These are phyloP conservation scores for Suillus tomentosus DNA, from an alignment of 768 basidiomycete species.

Conservation along the genomic window DNA sequence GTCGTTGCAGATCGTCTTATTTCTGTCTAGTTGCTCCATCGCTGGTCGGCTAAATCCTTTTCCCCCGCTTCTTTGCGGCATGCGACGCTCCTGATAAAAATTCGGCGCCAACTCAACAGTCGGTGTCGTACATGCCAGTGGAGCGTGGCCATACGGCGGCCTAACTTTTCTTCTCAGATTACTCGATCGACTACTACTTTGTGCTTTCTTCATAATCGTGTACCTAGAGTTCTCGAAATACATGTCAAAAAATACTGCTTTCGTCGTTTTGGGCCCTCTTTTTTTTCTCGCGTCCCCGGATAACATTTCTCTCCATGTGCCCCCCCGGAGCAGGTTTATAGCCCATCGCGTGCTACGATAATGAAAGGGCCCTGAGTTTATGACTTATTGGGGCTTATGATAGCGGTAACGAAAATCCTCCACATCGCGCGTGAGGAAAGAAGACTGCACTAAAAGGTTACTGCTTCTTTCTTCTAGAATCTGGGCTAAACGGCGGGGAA, in stretches of 20 bases:
- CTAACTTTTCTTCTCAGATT: slow-evolving; percentile 11
- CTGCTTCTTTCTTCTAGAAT: neutral
- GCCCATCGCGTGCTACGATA: neutral
- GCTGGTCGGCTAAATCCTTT: neutral
- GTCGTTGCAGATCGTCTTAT: neutral
- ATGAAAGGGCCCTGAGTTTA: neutral
- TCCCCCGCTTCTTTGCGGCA: neutral
- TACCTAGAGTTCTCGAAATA: slow-evolving; percentile 2
- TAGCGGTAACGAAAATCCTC: slow-evolving; percentile 1
- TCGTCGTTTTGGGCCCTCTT: neutral
- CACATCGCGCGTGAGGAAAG: slow-evolving; percentile 1
- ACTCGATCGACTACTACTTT: slow-evolving; percentile 1
- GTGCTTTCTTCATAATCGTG: neutral
- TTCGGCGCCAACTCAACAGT: neutral
- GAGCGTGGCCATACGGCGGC: slow-evolving; percentile 10
- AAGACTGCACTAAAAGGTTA: no score
- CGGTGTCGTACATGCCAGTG: neutral
- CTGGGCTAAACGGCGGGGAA: neutral
- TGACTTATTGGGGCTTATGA: neutral
- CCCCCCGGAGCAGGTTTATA: neutral
- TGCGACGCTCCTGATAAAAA: neutral
- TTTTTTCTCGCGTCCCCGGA: neutral
- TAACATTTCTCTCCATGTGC: neutral
- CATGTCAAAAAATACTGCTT: neutral
- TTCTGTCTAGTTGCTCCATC: neutral